A percentile compares a stretch with the other conserved stretches of the same genome.
phyloP scores from a whole-genome alignment of 2,329 filamentous ascomycete genomes.

The Talaromyces sp. region DNA sequence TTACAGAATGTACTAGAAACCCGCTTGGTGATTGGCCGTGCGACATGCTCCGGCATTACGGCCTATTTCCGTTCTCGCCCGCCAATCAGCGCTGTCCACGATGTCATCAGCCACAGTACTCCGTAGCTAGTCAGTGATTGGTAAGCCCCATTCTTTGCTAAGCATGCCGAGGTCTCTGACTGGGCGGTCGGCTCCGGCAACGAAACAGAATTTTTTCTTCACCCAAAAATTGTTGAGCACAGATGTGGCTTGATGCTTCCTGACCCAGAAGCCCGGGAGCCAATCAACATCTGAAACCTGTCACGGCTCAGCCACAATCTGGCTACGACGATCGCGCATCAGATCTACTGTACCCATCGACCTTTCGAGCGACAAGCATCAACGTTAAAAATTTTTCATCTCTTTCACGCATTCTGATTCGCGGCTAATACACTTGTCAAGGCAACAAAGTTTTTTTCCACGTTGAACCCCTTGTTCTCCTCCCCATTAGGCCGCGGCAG shows the following conservation, averaged over 20 bases:
- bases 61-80: background rate
- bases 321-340: conserved; percentile 1
- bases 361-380: background rate
- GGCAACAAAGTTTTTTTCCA: conserved; percentile 1
- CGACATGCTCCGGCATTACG: background rate
- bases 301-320: conserved; percentile 7
- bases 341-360: background rate
- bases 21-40: background rate
- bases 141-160: background rate
- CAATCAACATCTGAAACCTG: background rate
- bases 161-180: background rate
- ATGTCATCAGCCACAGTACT: conserved; percentile 6
- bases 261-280: conserved; percentile 1
- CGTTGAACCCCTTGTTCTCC: background rate
- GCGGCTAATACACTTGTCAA: background rate
- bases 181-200: conserved; percentile 1
- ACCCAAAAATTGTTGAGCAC: background rate
- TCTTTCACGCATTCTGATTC: background rate
- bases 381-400: background rate
- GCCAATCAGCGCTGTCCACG: conserved; percentile 2
- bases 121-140: background rate
- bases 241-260: background rate
- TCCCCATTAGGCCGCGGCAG: background rate
- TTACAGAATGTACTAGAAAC: background rate
- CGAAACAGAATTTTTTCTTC: background rate